A percentile compares a stretch with the other conserved stretches of the same genome.
Evolutionary conservation across 805 yeast species (phyloP).

Genomic region (Pichia kluyveri): DNA sequence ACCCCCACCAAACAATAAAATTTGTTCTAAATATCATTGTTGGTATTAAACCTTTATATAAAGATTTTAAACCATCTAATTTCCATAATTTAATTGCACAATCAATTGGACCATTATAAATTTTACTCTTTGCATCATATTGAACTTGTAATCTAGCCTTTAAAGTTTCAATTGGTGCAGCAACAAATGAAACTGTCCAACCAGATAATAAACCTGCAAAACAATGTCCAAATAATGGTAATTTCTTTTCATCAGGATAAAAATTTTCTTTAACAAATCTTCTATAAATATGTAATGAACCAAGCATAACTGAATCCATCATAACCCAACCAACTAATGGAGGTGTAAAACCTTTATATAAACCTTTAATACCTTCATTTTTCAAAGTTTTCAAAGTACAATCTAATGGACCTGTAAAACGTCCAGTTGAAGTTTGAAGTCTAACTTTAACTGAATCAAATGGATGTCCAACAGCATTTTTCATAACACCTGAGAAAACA

Average conservation of each 20-base stretch:
- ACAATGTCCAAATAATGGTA: constrained; percentile 69
- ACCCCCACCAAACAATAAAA: constrained; percentile 91
- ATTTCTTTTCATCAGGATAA: constrained; percentile 48
- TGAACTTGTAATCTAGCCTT: constrained; percentile 87
- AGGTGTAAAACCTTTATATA: constrained; percentile 87
- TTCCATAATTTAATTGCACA: constrained; percentile 52
- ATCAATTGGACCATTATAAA: constrained; percentile 73
- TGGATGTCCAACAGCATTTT: constrained; percentile 88
- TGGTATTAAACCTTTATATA: constrained; percentile 74
- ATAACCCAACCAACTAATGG: constrained; percentile 90
- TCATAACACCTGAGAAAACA: constrained; percentile 76
- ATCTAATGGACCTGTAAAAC: constrained; percentile 76
- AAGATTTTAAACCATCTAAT: constrained; percentile 59
- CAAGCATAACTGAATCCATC: constrained; percentile 89
- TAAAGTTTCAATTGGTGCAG: constrained; percentile 87
- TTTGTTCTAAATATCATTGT: constrained; percentile 84
- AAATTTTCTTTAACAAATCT: constrained; percentile 55
- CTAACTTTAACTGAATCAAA: constrained; percentile 87
- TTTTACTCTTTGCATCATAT: constrained; percentile 62
- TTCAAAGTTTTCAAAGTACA: constrained; percentile 63
- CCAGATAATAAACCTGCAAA: constrained; percentile 80
- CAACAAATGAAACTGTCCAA: constrained; percentile 88
- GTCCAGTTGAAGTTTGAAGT: constrained; percentile 56
- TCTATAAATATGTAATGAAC: constrained; percentile 73
- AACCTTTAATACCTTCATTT: constrained; percentile 71